Base-by-base conservation (phyloP, 2,329 filamentous ascomycete genomes). In the Dendryphion nanum region DNA sequence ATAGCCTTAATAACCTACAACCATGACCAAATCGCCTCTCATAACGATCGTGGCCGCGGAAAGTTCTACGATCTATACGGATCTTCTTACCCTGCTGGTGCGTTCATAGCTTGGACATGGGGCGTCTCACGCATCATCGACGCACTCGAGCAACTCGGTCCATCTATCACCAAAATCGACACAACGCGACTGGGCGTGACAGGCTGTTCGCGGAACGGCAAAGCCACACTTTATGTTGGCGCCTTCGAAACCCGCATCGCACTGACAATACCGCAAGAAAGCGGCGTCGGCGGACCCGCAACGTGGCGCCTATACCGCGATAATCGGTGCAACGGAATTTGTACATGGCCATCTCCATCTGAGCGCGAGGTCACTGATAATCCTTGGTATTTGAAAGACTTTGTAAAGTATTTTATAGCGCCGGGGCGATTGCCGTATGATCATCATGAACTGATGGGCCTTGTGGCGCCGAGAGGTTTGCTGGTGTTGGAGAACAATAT, bases 131-230 rank as follows among this genome's bases (percentile, higher is more conserved):
- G 76, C 19, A 68, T 81, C 42, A 71, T 81, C 42, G 77, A 81
- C 53, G 75, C 69, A 1, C 66, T 81, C 23, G 76, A 78, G 62
- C n/a, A n/a, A n/a, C n/a, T n/a, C n/a, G n/a, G n/a, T n/a, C n/a
- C n/a, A n/a, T n/a, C n/a, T n/a, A 55, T 41, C 14, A 66, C 68
- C 1, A 43, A 56, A 15, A 78, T 81, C 54, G 44, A 57, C 24
- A 19, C 51, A 8, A 40, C 38, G 16, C 42, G 47, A 10, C 15
- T 58, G 16, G 78, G 74, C 16, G 75, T 79, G 2, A 80, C 77
- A 4, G 78, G 78, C 2, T 81, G 77, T 65, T 79, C 75, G 31
- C 73, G 77, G 18, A 78, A 81, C 59, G 77, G 76, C 37, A 81
- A 81, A 64, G 77, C 77, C 4, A 76, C 77, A 16, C 71, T 81